Percentiles rank a stretch among this genome's conserved stretches.
Evolutionary conservation across 106 monocot genomes (phyloP).

Genomic region (Amphibolis antarctica): DNA sequence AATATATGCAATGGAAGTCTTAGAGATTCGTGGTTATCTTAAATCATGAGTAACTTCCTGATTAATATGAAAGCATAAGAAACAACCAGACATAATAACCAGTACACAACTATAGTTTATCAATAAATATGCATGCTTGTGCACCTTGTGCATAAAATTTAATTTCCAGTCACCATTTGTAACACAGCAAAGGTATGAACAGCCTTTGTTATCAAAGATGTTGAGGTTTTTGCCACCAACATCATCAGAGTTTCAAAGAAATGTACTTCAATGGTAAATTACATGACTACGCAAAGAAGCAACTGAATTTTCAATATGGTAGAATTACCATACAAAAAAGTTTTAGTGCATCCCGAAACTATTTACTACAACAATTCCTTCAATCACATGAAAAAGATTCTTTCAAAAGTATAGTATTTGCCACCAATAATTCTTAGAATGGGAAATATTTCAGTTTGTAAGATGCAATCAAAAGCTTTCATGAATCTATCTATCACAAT

Average conservation of each 20-base stretch:
- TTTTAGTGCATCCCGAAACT: not conserved
- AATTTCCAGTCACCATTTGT: not conserved
- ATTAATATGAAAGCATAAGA: too few relatives aligned
- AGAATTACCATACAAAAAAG: not conserved
- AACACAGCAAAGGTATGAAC: not conserved
- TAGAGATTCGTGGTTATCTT: too few relatives aligned
- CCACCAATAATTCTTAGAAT: not conserved
- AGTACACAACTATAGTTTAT: too few relatives aligned
- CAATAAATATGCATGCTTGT: too few relatives aligned
- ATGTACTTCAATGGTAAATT: not conserved
- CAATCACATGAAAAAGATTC: too few relatives aligned
- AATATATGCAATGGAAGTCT: too few relatives aligned
- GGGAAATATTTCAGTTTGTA: not conserved
- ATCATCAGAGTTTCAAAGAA: too few relatives aligned
- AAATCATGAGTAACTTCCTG: too few relatives aligned
- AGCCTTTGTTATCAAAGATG: not conserved
- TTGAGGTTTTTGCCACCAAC: not conserved
- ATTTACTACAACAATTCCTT: too few relatives aligned
- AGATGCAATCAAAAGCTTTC: not conserved
- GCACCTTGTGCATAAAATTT: too few relatives aligned
- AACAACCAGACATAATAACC: too few relatives aligned
- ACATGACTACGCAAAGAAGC: not conserved
- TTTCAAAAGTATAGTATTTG: too few relatives aligned
- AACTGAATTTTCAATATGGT: not conserved
- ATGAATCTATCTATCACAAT: not conserved